Evolutionary conservation across 768 basidiomycete species (phyloP), one percentile per base, ranked within the genome.

Genomic region (Clitopilus passeckerianus): DNA sequence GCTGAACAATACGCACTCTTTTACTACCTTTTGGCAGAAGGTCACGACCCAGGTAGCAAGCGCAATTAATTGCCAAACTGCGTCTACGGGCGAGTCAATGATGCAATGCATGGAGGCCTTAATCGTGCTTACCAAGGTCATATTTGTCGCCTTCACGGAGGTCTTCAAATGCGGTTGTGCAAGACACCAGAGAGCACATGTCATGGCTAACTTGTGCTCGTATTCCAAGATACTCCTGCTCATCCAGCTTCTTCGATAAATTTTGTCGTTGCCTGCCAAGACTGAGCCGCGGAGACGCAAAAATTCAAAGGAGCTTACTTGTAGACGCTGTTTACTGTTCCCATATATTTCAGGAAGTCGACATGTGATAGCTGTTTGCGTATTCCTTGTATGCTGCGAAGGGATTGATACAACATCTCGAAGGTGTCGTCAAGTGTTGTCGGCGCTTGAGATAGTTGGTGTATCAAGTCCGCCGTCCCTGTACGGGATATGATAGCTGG

Each of bases 61-160:
- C 8, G 80, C 81, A 52, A 86, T 81, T 14, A 92, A 76, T 62
- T 88, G 86, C 91, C 91, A 92, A 24, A 85, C 79, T 34, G 86
- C 83, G 57, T 85, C 90, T 93, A 57, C 27, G 55, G 60, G 44
- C 16, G 34, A 4, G 53, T 66, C 61, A 58, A 52, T 27, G 23
- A 41, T 3, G 20, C 9, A 37, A 50, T 2, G 34, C 41, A 8
- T 6, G 18, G 50, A 15, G 2, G 22, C n/a, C 23, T 2, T 16
- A 34, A 2, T 20, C 15, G 1, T 27, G 12, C 24, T 44, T 65
- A 90, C 90, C 82, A 2, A 89, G 74, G 64, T 90, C 87, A 64
- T 88, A 88, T 18, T 70, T 74, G 59, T 82, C 81, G 2, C 76
- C 79, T 18, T 89, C 86, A 62, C 72, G 76, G 63, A 88, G 90